These are phyloP conservation scores for Hansfordia pulvinata DNA, from an alignment of 2,329 filamentous ascomycete species.

Conservation along the genomic window DNA sequence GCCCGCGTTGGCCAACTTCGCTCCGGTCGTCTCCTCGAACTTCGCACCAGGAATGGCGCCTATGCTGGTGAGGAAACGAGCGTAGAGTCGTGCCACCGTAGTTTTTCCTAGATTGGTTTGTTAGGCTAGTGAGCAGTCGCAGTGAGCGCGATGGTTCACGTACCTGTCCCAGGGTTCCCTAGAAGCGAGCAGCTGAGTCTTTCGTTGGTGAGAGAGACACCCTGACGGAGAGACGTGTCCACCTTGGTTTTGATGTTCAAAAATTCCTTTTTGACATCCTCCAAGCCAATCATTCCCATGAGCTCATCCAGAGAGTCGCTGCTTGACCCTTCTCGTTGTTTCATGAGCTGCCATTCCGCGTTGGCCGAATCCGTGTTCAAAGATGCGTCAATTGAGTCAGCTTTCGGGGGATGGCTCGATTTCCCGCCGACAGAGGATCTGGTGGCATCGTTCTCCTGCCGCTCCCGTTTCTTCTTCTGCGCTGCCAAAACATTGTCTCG, in stretches of 20 bases:
- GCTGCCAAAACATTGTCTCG: not conserved
- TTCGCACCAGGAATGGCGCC: constrained; percentile 44
- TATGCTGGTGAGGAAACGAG: constrained; percentile 46
- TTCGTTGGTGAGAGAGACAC: constrained; percentile 36
- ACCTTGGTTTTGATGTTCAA: constrained; percentile 43
- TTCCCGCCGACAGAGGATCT: too few species aligned
- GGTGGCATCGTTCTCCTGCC: not conserved
- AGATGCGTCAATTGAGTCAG: too few species aligned
- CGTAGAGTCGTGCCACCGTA: constrained; percentile 60
- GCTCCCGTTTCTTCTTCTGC: constrained; percentile 1
- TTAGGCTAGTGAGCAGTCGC: not conserved
- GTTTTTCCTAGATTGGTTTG: constrained; percentile 44
- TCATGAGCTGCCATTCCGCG: not conserved
- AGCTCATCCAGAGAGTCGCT: constrained; percentile 44
- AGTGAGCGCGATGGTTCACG: constrained; percentile 4
- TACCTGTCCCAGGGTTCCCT: constrained; percentile 65
- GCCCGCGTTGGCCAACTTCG: constrained; percentile 48
- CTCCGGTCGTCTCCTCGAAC: constrained; percentile 57
- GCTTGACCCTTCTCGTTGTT: constrained; percentile 25
- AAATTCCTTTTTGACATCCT: constrained; percentile 45
- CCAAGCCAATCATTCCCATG: constrained; percentile 50
- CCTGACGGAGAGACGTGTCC: constrained; percentile 44
- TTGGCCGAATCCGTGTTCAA: too few species aligned
- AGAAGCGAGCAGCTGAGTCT: constrained; percentile 49
- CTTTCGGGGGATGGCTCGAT: too few species aligned